Evolutionary conservation across 306 rosid species (phyloP), one percentile per base, ranked within the genome.

Genomic region (Mimosa pudica): DNA sequence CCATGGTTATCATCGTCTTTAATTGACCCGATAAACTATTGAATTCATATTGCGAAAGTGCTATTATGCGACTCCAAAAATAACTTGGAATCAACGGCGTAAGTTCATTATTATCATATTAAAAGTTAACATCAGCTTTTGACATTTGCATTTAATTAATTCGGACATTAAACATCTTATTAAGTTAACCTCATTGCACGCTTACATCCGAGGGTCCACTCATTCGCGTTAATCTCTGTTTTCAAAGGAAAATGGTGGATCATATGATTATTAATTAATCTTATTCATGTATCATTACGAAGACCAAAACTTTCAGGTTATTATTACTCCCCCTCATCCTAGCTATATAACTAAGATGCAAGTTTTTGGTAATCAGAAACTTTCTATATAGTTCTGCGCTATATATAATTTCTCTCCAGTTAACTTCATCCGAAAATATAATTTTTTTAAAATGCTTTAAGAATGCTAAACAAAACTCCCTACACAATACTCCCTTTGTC

Each of bases 201-300:
- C 46, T 80, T 68, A 70, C 81, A 68, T 86, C 88, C 87, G 83
- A 82, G 82, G 77, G 82, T 75, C 86, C 65, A 60, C 87, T 83
- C 33, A 82, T 87, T 69, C 32, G 74, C 80, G 74, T 70, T 70
- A 57, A 57, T 57, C 12, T 51, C 12, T 51, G 71, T 10, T 73
- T 81, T 76, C 60, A 81, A 58, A 78, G 67, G 49, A 45, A 68
- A 32, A 17, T 68, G 61, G 65, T n/a, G 51, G 2, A 20, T 35
- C 66, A 13, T 60, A 24, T 9, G 13, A 60, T 20, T 8, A 20
- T 20, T 57, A 57, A 60, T n/a, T 18, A 0, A 61, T 36, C 48
- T 65, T 14, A 18, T 58, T 18, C 55, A 46, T 41, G 14, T 35
- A 41, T 65, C 11, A 72, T 57, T n/a, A 57, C 11, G 11, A 57